phyloP scores from a whole-genome alignment of 2,329 filamentous ascomycete genomes.

The Penicillium vulpinum region DNA sequence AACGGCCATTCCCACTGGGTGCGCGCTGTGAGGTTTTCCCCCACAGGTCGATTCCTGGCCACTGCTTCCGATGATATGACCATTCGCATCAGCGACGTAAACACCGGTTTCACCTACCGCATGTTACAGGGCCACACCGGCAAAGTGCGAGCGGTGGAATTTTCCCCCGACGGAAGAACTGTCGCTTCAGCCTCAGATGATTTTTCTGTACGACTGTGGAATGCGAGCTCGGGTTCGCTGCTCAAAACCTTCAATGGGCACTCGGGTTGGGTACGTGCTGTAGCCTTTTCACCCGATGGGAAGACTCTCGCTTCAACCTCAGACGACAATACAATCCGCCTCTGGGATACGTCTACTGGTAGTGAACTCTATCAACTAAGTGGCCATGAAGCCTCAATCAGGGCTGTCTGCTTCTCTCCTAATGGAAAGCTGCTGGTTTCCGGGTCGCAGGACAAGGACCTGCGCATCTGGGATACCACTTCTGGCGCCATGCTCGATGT shows the following conservation, averaged over 20 bases:
- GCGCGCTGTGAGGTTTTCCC: constrained; percentile 9
- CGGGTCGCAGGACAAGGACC: constrained; percentile 6
- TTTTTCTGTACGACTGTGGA: constrained; percentile 9
- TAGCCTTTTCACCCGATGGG: constrained; percentile 7
- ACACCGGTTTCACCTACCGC: constrained; percentile 12
- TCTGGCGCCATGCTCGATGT: constrained; percentile 1
- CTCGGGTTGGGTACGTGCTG: constrained; percentile 8
- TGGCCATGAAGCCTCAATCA: constrained; percentile 2
- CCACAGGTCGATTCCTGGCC: constrained; percentile 4
- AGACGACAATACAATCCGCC: constrained; percentile 5
- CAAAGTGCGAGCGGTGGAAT: constrained; percentile 9
- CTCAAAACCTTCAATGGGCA: constrained; percentile 2
- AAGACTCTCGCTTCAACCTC: constrained; percentile 7
- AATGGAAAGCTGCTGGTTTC: constrained; percentile 4
- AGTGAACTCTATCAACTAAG: background rate
- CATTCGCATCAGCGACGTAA: constrained; percentile 11
- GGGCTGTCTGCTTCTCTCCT: constrained; percentile 8
- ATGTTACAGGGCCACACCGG: constrained; percentile 9
- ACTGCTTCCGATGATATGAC: constrained; percentile 12
- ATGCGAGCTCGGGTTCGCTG: constrained; percentile 1
- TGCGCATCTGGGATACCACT: constrained; percentile 10
- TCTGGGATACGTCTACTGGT: constrained; percentile 5
- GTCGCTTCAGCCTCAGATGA: constrained; percentile 11
- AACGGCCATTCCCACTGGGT: constrained; percentile 11
- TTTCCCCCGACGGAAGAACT: constrained; percentile 6